Evolutionary conservation across 257 asterid genomes (phyloP).

Genomic region (Voacanga thouarsii): DNA sequence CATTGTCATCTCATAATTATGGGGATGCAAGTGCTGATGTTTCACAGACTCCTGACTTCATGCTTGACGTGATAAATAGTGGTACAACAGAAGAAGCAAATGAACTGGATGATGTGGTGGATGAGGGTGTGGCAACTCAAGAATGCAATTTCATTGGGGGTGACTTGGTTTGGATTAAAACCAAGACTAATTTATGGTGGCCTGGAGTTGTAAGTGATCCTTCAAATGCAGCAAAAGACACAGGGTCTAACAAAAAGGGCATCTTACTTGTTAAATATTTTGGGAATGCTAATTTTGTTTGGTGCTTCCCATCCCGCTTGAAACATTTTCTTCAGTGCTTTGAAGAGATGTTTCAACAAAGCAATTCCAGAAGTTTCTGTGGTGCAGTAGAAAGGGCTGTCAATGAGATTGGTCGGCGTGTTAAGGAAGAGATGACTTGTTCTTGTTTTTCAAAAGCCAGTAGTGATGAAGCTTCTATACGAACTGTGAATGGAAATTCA

Average conservation of each 20-base stretch:
- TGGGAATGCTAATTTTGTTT: constrained; percentile 42
- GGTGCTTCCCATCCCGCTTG: constrained; percentile 50
- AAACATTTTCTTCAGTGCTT: constrained; percentile 67
- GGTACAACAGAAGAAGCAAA: constrained; percentile 14
- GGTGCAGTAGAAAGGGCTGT: constrained; percentile 67
- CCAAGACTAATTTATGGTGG: constrained; percentile 71
- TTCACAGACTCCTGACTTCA: not conserved
- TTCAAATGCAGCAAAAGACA: constrained; percentile 21
- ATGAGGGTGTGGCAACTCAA: constrained; percentile 14
- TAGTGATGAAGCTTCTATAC: constrained; percentile 17
- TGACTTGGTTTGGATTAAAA: constrained; percentile 74
- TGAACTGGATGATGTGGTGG: constrained; percentile 8
- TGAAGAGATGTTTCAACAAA: constrained; percentile 44
- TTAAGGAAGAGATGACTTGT: constrained; percentile 65
- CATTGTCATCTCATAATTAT: not conserved
- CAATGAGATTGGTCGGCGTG: constrained; percentile 50
- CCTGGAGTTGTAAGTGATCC: constrained; percentile 71
- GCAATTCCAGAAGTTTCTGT: constrained; percentile 41
- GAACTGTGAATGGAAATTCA: not conserved
- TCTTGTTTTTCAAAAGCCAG: constrained; percentile 49
- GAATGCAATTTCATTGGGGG: constrained; percentile 42
- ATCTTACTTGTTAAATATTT: constrained; percentile 48
- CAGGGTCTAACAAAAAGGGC: constrained; percentile 23
- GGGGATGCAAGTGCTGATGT: constrained; percentile 17
- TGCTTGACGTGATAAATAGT: constrained; percentile 16